These are phyloP conservation scores for Pseudonitzschia multiseries DNA, from an alignment of 108 stramenopile species.

Conservation along the genomic window DNA sequence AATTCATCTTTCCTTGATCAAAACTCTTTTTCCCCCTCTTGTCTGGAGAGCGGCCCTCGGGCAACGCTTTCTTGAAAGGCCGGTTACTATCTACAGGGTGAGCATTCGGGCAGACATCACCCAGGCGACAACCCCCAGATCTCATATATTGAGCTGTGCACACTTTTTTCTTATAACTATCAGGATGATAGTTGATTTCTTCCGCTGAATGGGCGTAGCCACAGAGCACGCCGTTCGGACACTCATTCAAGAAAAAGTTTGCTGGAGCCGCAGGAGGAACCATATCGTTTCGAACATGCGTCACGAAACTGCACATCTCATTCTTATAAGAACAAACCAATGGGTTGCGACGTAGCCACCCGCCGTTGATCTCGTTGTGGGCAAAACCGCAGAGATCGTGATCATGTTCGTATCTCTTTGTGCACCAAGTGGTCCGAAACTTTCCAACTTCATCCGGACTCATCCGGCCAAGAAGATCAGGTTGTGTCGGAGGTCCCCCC, in stretches of 20 bases:
- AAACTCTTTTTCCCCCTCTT: constrained; percentile 45
- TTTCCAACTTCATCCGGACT: constrained; percentile 55
- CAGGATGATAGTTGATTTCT: constrained; percentile 80
- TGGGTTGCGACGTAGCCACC: constrained; percentile 84
- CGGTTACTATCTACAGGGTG: constrained; percentile 45
- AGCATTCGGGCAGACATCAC: constrained; percentile 74
- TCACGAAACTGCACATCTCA: constrained; percentile 62
- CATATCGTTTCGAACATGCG: constrained; percentile 27
- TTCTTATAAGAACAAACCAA: constrained; percentile 49
- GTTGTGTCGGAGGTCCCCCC: constrained; percentile 11
- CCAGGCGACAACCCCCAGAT: constrained; percentile 45
- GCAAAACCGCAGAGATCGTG: constrained; percentile 80
- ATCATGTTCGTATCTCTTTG: constrained; percentile 88
- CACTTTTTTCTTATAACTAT: constrained; percentile 58
- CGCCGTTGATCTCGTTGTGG: constrained; percentile 76
- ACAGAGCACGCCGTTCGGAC: constrained; percentile 65
- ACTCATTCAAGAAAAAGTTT: constrained; percentile 55
- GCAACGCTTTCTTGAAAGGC: constrained; percentile 22
- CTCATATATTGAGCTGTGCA: constrained; percentile 39
- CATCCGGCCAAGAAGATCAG: constrained; percentile 59
- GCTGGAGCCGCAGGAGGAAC: constrained; percentile 37
- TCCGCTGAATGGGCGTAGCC: constrained; percentile 74
- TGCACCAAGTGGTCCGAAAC: constrained; percentile 84
- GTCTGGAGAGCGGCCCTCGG: constrained; percentile 20
- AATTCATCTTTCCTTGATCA: constrained; percentile 24